phyloP scores from a whole-genome alignment of 257 asterid genomes.

The Solanum chiquidenum region DNA sequence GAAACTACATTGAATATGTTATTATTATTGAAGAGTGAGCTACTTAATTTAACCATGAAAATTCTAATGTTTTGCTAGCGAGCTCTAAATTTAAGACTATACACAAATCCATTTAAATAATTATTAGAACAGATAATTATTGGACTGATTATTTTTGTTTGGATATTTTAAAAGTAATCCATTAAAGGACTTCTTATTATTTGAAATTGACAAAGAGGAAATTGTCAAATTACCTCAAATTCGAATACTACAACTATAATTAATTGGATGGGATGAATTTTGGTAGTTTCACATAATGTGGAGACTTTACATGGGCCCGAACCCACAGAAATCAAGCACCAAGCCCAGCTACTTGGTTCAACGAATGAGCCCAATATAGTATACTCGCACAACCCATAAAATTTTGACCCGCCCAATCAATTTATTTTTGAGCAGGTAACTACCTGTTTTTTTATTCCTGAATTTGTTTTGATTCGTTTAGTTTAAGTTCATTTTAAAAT shows the following conservation, averaged over 20 bases:
- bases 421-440: not conserved
- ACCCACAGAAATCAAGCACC: not conserved
- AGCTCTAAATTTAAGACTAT: not conserved
- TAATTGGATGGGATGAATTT: not conserved
- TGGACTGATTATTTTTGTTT: too few relatives aligned
- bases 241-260: not conserved
- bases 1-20: too few relatives aligned
- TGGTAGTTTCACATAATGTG: not conserved
- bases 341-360: not conserved
- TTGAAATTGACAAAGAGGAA: too few relatives aligned
- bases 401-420: not conserved
- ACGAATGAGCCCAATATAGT: not conserved
- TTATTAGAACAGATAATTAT: not conserved
- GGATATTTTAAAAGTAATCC: not conserved
- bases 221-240: not conserved
- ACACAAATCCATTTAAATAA: not conserved
- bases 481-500: not conserved
- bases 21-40: too few relatives aligned
- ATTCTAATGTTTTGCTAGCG: not conserved
- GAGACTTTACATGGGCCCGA: not conserved
- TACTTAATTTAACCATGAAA: not conserved
- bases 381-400: not conserved
- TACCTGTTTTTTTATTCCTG: too few relatives aligned
- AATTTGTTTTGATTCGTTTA: not conserved
- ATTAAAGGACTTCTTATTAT: not conserved